These are phyloP conservation scores for Orychophragmus violaceus DNA, from an alignment of 345 rosid species.

Conservation along the genomic window DNA sequence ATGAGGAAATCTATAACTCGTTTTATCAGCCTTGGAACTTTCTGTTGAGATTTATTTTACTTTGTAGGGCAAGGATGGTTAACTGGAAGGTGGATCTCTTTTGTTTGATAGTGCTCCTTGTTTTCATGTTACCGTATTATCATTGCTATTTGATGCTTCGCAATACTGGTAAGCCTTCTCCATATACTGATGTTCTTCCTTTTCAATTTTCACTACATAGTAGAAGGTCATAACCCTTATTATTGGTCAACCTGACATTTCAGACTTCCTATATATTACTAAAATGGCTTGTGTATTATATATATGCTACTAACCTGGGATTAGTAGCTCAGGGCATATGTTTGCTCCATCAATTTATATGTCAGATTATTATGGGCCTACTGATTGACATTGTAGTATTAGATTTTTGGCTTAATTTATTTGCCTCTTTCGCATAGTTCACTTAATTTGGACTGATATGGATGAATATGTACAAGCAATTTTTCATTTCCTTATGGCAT, in stretches of 20 bases:
- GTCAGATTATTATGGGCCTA: neutral
- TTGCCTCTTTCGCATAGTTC: neutral
- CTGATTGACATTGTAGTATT: neutral
- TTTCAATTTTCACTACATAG: too few relatives aligned
- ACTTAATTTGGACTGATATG: neutral
- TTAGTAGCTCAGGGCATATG: neutral
- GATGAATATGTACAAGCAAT: neutral
- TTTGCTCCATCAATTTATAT: neutral
- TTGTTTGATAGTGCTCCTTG: conserved; percentile 80
- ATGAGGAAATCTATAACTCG: neutral
- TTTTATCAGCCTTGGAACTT: neutral
- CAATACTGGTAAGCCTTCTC: conserved; percentile 56
- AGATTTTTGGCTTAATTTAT: neutral
- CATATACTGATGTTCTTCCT: neutral
- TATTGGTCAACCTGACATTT: neutral
- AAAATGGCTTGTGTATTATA: neutral
- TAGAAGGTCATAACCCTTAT: neutral
- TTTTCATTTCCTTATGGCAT: neutral
- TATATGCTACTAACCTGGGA: neutral
- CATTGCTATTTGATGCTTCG: conserved; percentile 97
- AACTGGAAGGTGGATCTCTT: conserved; percentile 97
- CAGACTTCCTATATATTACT: neutral
- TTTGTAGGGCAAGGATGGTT: conserved; percentile 76
- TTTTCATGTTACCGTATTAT: conserved; percentile 92
- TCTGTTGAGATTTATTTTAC: neutral